A percentile compares a stretch with the other conserved stretches of the same genome.
These are phyloP conservation scores for Populus hybrid DNA, from an alignment of 441 rosid genomes.

Conservation along the genomic window DNA sequence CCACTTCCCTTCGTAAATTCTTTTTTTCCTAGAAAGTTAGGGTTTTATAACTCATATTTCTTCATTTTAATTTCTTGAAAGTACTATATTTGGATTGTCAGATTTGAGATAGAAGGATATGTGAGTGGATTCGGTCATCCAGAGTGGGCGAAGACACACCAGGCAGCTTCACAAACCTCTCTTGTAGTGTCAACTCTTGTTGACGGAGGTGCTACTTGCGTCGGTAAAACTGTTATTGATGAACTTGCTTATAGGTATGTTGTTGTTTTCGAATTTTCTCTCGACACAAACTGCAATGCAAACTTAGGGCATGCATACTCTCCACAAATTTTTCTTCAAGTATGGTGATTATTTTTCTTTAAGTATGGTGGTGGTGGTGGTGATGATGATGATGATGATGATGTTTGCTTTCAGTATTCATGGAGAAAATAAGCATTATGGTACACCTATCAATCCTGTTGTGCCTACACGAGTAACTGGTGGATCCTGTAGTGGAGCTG, in stretches of 20 bases:
- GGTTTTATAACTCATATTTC: background rate
- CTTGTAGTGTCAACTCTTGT: slow-evolving; percentile 67
- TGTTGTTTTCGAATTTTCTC: background rate
- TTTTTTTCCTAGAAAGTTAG: background rate
- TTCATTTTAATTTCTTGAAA: background rate
- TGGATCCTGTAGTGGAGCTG: slow-evolving; percentile 96
- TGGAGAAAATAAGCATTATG: slow-evolving; percentile 89
- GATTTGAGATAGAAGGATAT: slow-evolving; percentile 78
- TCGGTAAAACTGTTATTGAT: slow-evolving; percentile 88
- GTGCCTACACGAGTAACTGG: slow-evolving; percentile 73
- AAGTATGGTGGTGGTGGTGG: background rate
- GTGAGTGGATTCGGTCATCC: slow-evolving; percentile 96
- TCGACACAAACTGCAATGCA: background rate
- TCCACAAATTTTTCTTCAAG: background rate
- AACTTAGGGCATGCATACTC: background rate
- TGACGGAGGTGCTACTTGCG: slow-evolving; percentile 94
- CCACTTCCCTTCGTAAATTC: background rate
- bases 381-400: background rate
- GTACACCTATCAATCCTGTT: slow-evolving; percentile 83
- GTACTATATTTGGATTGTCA: slow-evolving; percentile 26
- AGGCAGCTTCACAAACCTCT: slow-evolving; percentile 59
- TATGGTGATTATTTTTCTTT: background rate
- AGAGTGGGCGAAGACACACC: slow-evolving; percentile 82
- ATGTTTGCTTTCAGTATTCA: slow-evolving; percentile 51
- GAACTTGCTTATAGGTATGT: slow-evolving; percentile 75